phyloP scores from a whole-genome alignment of 2,329 filamentous ascomycete species.

The Aspergillus texensis region DNA sequence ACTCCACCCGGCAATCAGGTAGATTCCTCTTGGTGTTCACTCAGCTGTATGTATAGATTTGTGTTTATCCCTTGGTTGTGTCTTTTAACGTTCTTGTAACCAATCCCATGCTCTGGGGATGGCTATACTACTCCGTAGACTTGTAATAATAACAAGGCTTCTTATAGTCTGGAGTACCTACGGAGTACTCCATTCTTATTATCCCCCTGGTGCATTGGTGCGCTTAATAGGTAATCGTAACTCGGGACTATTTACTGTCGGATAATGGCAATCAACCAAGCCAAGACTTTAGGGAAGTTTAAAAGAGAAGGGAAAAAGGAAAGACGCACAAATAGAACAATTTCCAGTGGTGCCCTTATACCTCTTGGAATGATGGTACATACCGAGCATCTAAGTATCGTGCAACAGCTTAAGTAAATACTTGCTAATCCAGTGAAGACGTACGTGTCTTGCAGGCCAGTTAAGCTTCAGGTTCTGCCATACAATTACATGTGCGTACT shows the following conservation, averaged over 20 bases:
- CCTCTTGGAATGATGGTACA: background rate
- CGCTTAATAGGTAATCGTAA: background rate
- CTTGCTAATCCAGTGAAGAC: slow-evolving; percentile 2
- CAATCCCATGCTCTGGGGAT: background rate
- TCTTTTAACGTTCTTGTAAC: background rate
- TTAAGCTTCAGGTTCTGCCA: slow-evolving; percentile 17
- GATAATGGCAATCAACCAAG: background rate
- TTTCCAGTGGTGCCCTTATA: background rate
- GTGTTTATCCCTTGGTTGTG: background rate
- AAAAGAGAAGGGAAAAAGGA: background rate
- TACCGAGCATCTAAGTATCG: background rate
- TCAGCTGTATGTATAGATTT: background rate
- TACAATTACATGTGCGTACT: background rate
- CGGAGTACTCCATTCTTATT: background rate
- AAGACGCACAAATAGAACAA: background rate
- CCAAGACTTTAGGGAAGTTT: background rate
- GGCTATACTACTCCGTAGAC: no score
- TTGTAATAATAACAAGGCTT: background rate
- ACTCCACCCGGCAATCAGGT: no score
- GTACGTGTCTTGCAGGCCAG: slow-evolving; percentile 11
- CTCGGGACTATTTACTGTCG: background rate
- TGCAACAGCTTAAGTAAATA: background rate
- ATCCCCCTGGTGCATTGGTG: background rate
- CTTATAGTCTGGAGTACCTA: background rate
- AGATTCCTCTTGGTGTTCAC: background rate